Evolutionary conservation across 73 alveolate species (phyloP).

Genomic region (Paramecium sonneborni): DNA sequence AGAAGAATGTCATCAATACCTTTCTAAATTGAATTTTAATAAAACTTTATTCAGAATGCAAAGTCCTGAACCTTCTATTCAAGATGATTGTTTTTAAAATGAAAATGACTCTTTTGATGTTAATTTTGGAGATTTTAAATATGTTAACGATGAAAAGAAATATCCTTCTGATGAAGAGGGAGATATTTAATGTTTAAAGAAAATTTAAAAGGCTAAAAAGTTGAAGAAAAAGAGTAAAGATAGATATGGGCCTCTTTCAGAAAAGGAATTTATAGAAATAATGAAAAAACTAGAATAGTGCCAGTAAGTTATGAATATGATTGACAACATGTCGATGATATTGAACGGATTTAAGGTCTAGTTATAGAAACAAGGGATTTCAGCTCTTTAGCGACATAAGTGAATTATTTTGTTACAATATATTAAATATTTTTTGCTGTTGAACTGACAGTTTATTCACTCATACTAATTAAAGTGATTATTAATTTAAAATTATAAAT

Average conservation of each 20-base stretch:
- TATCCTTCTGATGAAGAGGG: not conserved
- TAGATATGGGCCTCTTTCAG: not conserved
- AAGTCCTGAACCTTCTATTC: slow-evolving; percentile 30
- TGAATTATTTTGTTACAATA: not conserved
- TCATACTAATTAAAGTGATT: not conserved
- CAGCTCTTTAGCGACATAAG: not conserved
- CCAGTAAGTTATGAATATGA: not conserved
- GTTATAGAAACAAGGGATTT: not conserved
- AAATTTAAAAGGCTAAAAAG: not conserved
- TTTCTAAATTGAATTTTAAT: not conserved
- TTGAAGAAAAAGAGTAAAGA: not conserved
- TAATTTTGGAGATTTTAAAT: not conserved
- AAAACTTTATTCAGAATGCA: not conserved
- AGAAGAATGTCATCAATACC: not conserved
- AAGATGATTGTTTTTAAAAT: not conserved
- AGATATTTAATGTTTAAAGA: not conserved
- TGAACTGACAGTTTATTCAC: slow-evolving; percentile 20
- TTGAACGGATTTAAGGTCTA: not conserved
- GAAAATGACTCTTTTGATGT: not conserved
- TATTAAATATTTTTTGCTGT: not conserved
- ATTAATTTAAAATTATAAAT: not conserved
- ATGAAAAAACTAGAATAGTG: not conserved
- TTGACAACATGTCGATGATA: not conserved
- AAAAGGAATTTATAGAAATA: not conserved
- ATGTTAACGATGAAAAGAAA: not conserved